phyloP scores from a whole-genome alignment of 805 yeast species.

The Starmerella roubikii region DNA sequence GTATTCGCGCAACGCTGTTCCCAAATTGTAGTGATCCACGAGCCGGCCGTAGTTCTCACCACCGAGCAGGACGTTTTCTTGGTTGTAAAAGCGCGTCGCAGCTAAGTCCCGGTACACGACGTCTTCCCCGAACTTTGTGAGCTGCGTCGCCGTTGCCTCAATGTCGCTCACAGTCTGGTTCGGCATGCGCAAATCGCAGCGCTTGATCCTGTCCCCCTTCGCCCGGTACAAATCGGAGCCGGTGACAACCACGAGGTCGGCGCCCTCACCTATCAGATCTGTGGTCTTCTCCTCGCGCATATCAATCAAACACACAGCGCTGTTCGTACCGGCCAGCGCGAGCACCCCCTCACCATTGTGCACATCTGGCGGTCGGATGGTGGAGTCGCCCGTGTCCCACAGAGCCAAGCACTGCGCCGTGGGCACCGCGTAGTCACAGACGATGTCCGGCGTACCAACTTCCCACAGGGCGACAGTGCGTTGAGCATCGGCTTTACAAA shows the following conservation, averaged over 20 bases:
- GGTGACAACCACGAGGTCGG: neutral
- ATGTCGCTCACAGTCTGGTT: neutral
- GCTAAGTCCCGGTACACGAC: neutral
- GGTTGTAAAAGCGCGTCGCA: neutral
- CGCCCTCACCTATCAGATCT: neutral
- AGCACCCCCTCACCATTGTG: constrained; percentile 35
- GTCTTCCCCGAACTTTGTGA: neutral
- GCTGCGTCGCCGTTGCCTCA: neutral
- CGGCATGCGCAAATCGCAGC: constrained; percentile 7
- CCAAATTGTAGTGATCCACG: neutral
- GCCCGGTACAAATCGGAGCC: constrained; percentile 1
- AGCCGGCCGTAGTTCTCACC: neutral
- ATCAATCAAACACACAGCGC: constrained; percentile 10
- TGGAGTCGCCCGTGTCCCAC: neutral
- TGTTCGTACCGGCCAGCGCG: constrained; percentile 26
- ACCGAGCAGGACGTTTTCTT: neutral
- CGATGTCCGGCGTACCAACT: constrained; percentile 39
- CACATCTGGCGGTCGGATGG: constrained; percentile 15
- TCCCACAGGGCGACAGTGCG: constrained; percentile 57
- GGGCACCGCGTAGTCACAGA: constrained; percentile 32
- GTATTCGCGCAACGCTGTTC: neutral
- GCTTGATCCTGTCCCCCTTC: neutral
- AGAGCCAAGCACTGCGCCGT: constrained; percentile 18
- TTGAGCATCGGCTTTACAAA: constrained; percentile 29
- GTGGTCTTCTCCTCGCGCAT: neutral